These are phyloP conservation scores for Teratosphaeria destructans DNA, from an alignment of 2,329 filamentous ascomycete species.

Conservation along the genomic window DNA sequence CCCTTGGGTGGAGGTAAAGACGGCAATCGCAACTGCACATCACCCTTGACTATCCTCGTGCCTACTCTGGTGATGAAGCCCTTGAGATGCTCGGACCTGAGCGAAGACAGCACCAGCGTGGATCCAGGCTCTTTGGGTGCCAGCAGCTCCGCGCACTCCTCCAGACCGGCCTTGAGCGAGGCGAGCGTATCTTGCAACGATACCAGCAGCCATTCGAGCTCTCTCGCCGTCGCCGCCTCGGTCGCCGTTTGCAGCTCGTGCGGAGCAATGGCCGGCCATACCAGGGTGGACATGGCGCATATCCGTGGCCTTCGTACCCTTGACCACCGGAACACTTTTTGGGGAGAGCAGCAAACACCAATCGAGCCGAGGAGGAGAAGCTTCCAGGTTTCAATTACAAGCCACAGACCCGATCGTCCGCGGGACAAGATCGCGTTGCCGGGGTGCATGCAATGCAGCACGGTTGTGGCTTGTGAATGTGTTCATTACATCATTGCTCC, in stretches of 20 bases:
- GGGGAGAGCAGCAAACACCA: not conserved
- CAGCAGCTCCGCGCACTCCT: conserved; percentile 81
- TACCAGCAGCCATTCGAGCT: conserved; percentile 54
- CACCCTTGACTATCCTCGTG: conserved; percentile 81
- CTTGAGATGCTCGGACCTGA: conserved; percentile 81
- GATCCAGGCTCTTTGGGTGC: conserved; percentile 75
- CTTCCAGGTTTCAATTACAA: not conserved
- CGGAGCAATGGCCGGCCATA: conserved; percentile 48
- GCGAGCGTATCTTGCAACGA: conserved; percentile 52
- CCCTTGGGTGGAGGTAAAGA: conserved; percentile 51
- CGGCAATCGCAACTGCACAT: conserved; percentile 65
- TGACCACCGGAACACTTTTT: too few species aligned
- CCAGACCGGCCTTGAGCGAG: conserved; percentile 59
- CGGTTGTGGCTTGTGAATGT: not conserved
- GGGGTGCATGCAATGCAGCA: not conserved
- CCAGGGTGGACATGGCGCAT: conserved; percentile 46
- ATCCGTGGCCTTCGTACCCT: not conserved
- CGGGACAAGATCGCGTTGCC: not conserved
- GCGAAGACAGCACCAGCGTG: conserved; percentile 80
- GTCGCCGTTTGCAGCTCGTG: conserved; percentile 43
- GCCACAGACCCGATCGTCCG: not conserved
- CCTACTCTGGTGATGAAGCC: conserved; percentile 85
- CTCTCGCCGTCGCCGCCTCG: conserved; percentile 43
- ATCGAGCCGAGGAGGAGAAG: not conserved
- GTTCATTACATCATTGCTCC: not conserved